These are phyloP conservation scores for Erodium texanum DNA, from an alignment of 441 rosid species.

Conservation along the genomic window DNA sequence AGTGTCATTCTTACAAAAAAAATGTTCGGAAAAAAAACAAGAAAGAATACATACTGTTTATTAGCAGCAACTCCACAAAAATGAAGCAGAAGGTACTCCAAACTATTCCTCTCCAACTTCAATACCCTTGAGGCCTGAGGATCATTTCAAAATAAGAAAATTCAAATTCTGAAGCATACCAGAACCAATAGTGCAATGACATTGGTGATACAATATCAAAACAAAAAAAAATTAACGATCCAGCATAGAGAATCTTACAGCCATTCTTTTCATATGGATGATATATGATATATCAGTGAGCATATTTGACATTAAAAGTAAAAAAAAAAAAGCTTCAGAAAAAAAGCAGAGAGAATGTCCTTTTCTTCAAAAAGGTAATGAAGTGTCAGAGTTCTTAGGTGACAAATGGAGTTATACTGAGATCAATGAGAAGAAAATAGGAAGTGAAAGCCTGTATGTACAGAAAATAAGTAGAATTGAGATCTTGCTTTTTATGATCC, in stretches of 20 bases:
- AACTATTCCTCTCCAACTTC: constrained; percentile 82
- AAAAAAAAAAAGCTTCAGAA: neutral
- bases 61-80: constrained; percentile 79
- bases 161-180: neutral
- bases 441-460: neutral
- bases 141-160: neutral
- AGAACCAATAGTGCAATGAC: neutral
- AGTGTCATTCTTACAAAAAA: neutral
- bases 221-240: neutral
- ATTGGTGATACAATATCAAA: neutral
- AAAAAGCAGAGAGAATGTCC: neutral
- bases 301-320: neutral
- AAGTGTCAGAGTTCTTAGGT: neutral
- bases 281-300: neutral
- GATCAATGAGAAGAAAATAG: neutral
- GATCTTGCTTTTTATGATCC: neutral
- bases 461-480: neutral
- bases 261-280: neutral
- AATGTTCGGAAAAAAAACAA: neutral
- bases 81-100: constrained; percentile 71
- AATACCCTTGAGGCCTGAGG: constrained; percentile 81
- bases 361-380: neutral
- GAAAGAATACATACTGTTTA: constrained; percentile 40
- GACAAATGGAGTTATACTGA: neutral
- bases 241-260: neutral